Base-by-base conservation (phyloP, 108 stramenopile genomes). In the Cyclostephanos tholiformis region DNA sequence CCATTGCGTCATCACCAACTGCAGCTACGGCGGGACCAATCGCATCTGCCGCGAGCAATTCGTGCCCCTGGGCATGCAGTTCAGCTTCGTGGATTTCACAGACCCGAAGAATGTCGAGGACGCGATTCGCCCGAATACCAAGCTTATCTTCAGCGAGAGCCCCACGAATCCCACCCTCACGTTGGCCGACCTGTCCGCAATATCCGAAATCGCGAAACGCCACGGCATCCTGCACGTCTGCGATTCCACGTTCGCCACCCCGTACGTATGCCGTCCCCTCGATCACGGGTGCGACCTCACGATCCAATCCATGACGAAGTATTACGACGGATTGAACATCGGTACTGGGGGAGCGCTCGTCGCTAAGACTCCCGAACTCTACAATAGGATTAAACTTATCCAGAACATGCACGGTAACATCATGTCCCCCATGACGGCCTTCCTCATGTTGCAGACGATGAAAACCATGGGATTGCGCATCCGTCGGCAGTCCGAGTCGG, bases 391-490 rank as follows among this genome's bases (percentile, higher is more conserved):
- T 49, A 89, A 90, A 79, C 80, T 88, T 49, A 69, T 89, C 65
- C 86, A 88, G 72, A 91, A 90, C 71, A 88, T 91, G 85, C 89
- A 91, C 70, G 91, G 91, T n/a, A 90, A 90, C 84, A 90, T 91
- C 43, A 87, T 91, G 87, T 63, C 83, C 57, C 89, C 89, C 56
- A 91, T 93, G 85, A 88, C 87, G 5, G 89, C 91, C 48, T 95
- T 84, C 73, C 65, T 90, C 60, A 88, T 91, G 71, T 87, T 95
- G 35, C 90, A 92, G 64, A 73, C 89, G 53, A 87, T 88, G 82
- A 95, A 93, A 82, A 94, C 91, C 23, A 90, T 94, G 90, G 85
- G 75, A 65, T 62, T 94, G 62, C 90, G 93, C 29, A 84, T 92
- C 58, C 58, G 67, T 14, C 88, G 82, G 62, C 91, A 89, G 65